Evolutionary conservation across 441 rosid species (phyloP).

Genomic region (Codiaeum variegatum): DNA sequence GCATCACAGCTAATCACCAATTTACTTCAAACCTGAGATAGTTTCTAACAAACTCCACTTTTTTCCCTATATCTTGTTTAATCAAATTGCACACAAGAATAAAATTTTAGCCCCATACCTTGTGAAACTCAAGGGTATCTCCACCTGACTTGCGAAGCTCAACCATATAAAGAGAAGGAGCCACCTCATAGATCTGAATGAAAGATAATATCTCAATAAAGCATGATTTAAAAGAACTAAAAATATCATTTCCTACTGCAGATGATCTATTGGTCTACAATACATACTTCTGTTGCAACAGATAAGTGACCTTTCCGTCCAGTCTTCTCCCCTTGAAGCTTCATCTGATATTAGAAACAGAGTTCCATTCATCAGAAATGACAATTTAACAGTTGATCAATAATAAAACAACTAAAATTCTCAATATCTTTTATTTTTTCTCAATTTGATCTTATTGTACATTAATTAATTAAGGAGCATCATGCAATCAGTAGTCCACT

Average conservation of each 20-base stretch:
- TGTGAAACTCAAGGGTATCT: slow-evolving; percentile 97
- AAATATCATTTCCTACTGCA: neutral
- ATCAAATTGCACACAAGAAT: neutral
- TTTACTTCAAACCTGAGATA: neutral
- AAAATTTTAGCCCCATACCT: slow-evolving; percentile 38
- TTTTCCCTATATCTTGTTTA: neutral
- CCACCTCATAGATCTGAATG: slow-evolving; percentile 86
- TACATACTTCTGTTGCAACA: slow-evolving; percentile 80
- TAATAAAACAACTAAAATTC: neutral
- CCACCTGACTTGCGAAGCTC: slow-evolving; percentile 95
- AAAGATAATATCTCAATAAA: slow-evolving; percentile 3
- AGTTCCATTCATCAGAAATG: slow-evolving; percentile 16
- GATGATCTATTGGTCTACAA: slow-evolving; percentile 1
- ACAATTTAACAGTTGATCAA: neutral
- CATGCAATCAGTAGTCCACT: slow-evolving; percentile 3
- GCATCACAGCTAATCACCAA: neutral
- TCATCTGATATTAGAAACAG: slow-evolving; percentile 49
- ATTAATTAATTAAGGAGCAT: slow-evolving; percentile 1
- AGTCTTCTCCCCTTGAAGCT: slow-evolving; percentile 85
- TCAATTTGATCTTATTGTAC: slow-evolving; percentile 6
- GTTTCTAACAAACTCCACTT: neutral
- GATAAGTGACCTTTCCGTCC: slow-evolving; percentile 98
- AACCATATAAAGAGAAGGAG: slow-evolving; percentile 95
- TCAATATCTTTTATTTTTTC: neutral
- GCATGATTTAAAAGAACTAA: neutral